phyloP scores from a whole-genome alignment of 805 yeast species.

The baker's yeast (Saccharomyces cerevisiae) region DNA sequence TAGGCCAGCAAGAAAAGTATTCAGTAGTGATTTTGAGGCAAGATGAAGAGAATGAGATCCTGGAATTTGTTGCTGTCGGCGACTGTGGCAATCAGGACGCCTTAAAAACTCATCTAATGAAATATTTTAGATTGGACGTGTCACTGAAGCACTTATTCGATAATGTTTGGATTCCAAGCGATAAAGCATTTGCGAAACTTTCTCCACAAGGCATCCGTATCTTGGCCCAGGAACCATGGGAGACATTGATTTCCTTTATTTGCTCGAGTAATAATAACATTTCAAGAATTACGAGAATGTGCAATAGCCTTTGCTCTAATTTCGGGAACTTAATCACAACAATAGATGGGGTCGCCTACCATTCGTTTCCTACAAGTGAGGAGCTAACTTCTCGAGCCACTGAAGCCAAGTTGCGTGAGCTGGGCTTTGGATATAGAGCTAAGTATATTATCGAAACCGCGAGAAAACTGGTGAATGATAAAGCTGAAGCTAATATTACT shows the following conservation, averaged over 20 bases:
- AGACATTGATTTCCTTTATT: slow-evolving; percentile 78
- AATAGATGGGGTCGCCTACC: slow-evolving; percentile 48
- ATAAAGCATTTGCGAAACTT: slow-evolving; percentile 38
- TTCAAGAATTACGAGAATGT: slow-evolving; percentile 87
- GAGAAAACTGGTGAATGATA: slow-evolving; percentile 35
- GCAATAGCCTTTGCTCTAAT: slow-evolving; percentile 61
- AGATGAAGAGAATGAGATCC: slow-evolving; percentile 35
- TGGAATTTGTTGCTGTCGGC: slow-evolving; percentile 47
- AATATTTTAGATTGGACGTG: slow-evolving; percentile 64
- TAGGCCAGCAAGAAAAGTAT: slow-evolving; percentile 31
- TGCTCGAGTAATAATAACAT: slow-evolving; percentile 96
- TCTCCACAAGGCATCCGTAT: slow-evolving; percentile 64
- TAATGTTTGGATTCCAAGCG: slow-evolving; percentile 51
- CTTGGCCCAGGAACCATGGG: slow-evolving; percentile 95
- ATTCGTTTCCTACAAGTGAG: slow-evolving; percentile 67
- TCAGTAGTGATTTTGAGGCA: slow-evolving; percentile 61
- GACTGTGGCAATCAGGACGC: slow-evolving; percentile 25
- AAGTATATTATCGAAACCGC: slow-evolving; percentile 80
- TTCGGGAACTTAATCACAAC: slow-evolving; percentile 58
- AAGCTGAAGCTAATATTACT: slow-evolving; percentile 9
- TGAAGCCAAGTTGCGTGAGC: slow-evolving; percentile 37
- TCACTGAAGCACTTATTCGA: slow-evolving; percentile 44
- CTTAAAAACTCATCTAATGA: slow-evolving; percentile 39
- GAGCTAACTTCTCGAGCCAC: slow-evolving; percentile 36
- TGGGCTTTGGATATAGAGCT: slow-evolving; percentile 87